Percentiles rank a stretch among this genome's conserved stretches.
Conservation (phyloP, 106 monocot species). For the Dioscorea zingiberensis region DNA sequence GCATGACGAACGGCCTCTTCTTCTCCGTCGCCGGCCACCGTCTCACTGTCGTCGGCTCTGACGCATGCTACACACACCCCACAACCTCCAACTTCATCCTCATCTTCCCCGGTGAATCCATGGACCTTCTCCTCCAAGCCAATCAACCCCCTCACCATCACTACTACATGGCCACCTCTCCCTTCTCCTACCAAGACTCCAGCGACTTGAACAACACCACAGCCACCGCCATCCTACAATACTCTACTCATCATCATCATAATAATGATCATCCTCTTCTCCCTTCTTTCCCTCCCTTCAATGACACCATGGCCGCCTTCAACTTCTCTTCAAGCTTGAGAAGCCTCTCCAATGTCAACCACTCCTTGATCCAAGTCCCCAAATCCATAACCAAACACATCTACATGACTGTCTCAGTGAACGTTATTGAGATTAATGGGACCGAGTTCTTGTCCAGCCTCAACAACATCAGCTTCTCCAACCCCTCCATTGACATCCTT, state of each 20-base stretch:
- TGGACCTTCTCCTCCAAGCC: constrained; percentile 47
- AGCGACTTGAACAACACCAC: constrained; percentile 19
- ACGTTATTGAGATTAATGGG: constrained; percentile 13
- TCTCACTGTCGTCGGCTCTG: constrained; percentile 44
- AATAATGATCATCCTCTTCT: neutral
- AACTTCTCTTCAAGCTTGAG: constrained; percentile 27
- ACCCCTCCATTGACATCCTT: constrained; percentile 23
- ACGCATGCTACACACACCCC: constrained; percentile 56
- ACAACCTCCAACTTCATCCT: constrained; percentile 33
- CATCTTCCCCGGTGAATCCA: constrained; percentile 55
- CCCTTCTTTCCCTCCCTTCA: constrained; percentile 23
- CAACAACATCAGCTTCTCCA: constrained; percentile 41
- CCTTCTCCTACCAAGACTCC: too few species aligned
- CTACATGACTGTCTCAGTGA: constrained; percentile 28
- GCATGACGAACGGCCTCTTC: constrained; percentile 45
- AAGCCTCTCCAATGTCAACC: constrained; percentile 12
- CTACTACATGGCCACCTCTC: constrained; percentile 33
- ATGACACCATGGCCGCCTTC: constrained; percentile 29
- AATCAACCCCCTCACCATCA: constrained; percentile 9
- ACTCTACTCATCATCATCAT: constrained; percentile 1
- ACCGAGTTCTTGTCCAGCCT: constrained; percentile 21
- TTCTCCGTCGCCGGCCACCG: constrained; percentile 42
- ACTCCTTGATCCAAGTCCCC: constrained; percentile 32
- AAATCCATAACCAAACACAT: constrained; percentile 15
- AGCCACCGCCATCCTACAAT: constrained; percentile 37